These are phyloP conservation scores for Lodderomyces margitis DNA, from an alignment of 1,139 yeast species.

Conservation along the genomic window DNA sequence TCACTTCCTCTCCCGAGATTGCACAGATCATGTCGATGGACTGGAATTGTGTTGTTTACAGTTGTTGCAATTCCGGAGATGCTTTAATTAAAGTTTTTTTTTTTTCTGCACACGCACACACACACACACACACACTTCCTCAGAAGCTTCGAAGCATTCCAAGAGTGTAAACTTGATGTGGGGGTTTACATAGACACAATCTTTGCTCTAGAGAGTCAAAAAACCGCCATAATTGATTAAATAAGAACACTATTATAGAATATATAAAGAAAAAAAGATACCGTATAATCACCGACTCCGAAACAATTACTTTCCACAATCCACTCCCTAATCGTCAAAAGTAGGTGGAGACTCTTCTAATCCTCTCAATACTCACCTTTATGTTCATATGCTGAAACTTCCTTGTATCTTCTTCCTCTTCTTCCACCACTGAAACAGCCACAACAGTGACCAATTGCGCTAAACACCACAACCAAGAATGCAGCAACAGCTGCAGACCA, in stretches of 20 bases:
- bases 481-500: conserved; percentile 46
- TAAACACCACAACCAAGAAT: conserved; percentile 30
- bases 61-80: background rate
- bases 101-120: no score
- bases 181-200: no score
- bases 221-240: no score
- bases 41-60: background rate
- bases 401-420: conserved; percentile 28
- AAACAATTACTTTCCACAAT: no score
- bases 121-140: no score
- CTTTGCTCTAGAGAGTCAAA: no score
- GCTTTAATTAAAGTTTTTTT: background rate
- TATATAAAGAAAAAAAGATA: no score
- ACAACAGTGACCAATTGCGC: conserved; percentile 45
- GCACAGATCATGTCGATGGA: conserved; percentile 17
- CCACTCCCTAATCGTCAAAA: no score
- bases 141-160: no score
- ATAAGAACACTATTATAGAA: no score
- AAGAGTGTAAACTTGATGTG: no score
- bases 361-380: conserved; percentile 9
- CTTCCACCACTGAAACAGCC: conserved; percentile 40
- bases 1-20: conserved; percentile 67
- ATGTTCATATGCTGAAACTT: conserved; percentile 31
- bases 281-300: no score
- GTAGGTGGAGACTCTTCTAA: background rate